phyloP scores from a whole-genome alignment of 1,284 basidiomycete species.

The Amylostereum chailletii region DNA sequence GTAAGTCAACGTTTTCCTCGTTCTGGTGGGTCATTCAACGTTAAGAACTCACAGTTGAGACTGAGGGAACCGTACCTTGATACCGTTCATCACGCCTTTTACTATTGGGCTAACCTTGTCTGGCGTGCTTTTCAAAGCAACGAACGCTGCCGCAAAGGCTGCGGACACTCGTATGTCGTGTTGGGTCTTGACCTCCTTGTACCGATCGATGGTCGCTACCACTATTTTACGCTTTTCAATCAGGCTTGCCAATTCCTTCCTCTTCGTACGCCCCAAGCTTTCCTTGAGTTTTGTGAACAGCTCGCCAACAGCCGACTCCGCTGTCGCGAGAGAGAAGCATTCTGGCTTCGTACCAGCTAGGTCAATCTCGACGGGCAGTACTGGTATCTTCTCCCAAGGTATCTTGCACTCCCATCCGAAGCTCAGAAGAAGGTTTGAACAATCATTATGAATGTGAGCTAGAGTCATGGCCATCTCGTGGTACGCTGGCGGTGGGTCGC shows the following conservation, averaged over 20 bases:
- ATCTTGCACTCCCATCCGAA: constrained; percentile 86
- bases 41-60: constrained; percentile 9
- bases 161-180: constrained; percentile 87
- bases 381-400: constrained; percentile 71
- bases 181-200: constrained; percentile 76
- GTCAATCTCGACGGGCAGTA: constrained; percentile 73
- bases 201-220: constrained; percentile 73
- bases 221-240: constrained; percentile 74
- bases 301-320: constrained; percentile 61
- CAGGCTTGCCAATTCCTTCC: constrained; percentile 68
- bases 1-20: constrained; percentile 86
- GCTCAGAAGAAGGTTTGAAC: constrained; percentile 68
- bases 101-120: constrained; percentile 95
- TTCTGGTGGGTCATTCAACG: constrained; percentile 39
- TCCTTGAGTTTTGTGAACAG: constrained; percentile 75
- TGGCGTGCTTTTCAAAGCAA: constrained; percentile 77
- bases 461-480: constrained; percentile 88
- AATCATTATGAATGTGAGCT: constrained; percentile 76
- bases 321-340: constrained; percentile 78
- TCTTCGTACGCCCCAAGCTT: constrained; percentile 65
- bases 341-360: constrained; percentile 54
- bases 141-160: constrained; percentile 84
- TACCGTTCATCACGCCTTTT: constrained; percentile 95
- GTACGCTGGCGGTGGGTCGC: constrained; percentile 71
- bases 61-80: constrained; percentile 60